These are phyloP conservation scores for Wallacemonas collosoma DNA, from an alignment of 208 protist genomes.

Conservation along the genomic window DNA sequence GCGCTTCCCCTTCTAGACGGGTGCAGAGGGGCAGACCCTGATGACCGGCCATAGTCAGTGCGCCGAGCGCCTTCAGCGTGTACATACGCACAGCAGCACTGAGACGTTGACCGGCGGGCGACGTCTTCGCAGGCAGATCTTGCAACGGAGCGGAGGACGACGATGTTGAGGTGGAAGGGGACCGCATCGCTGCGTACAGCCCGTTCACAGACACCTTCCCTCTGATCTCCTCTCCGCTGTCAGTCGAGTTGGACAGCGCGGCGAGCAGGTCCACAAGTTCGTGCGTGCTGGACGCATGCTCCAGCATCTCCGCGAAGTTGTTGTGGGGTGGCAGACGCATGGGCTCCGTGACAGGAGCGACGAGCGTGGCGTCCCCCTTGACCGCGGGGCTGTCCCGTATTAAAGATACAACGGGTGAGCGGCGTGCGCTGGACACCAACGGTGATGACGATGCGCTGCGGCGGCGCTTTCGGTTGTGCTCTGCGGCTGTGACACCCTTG, in stretches of 20 bases:
- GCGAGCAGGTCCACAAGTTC: conserved; percentile 25
- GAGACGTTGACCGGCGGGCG: background rate
- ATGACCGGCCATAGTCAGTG: background rate
- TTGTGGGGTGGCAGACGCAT: background rate
- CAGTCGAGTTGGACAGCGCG: too few relatives aligned
- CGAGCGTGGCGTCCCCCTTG: too few relatives aligned
- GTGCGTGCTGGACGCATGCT: conserved; percentile 5
- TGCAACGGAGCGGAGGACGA: background rate
- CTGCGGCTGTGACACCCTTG: background rate
- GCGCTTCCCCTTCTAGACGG: background rate
- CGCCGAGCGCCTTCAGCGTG: conserved; percentile 3
- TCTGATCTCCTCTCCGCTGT: too few relatives aligned
- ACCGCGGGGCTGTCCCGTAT: conserved; percentile 11
- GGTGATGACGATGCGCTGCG: conserved; percentile 17
- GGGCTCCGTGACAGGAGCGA: background rate
- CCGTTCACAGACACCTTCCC: too few relatives aligned
- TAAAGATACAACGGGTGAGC: conserved; percentile 17
- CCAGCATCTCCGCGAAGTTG: background rate
- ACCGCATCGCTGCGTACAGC: background rate
- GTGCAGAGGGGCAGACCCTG: background rate
- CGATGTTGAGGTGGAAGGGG: background rate
- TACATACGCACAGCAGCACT: conserved; percentile 5
- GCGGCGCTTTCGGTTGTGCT: background rate
- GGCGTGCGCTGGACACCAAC: conserved; percentile 21
- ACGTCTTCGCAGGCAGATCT: background rate